Base-by-base conservation (phyloP, 2,329 filamentous ascomycete genomes). In the Monilinia fructigena region DNA sequence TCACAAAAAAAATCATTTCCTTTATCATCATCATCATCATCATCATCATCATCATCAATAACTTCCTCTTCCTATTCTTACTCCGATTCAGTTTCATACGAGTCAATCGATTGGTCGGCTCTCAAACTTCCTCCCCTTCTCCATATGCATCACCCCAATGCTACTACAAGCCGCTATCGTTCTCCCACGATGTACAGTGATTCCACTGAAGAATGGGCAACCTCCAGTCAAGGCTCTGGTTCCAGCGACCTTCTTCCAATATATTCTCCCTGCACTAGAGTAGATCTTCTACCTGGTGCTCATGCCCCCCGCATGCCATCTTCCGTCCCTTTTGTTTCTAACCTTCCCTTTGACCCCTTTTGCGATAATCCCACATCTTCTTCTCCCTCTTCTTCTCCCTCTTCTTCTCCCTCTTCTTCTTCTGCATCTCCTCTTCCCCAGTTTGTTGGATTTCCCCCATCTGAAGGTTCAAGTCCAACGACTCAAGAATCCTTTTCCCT, bases 81-180 rank as follows among this genome's bases (percentile, higher is more conserved):
- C 48, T 60, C 58, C 23, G 58, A 60, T 23, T 60, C 58, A 5
- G n/a, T 31, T 4, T 60, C 58, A 38, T 60, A 60, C 28, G 58
- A 60, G 45, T 50, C 58, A 20, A 60, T 60, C 58, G n/a, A 60
- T 60, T 60, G 58, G 58, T 60, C 58, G 45, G 28, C 58, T 60
- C 58, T 60, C n/a, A 12, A 60, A 31, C 48, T 60, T 28, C 48
- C 48, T 26, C 45, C 45, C 7, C 48, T 50, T 18, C 58, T 28
- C 20, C 58, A 60, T 26, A 50, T 50, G 47, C 47, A 23, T 11
- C 47, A 23, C n/a, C 42, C 28, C 28, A 26, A 20, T 35, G 20
- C 45, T 2, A 7, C 42, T 6, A 7, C 31, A 8, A 38, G 48
- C 0, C 20, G 4, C 20, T 38, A 60, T 48, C 45, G 20, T 3